phyloP scores from a whole-genome alignment of 2,329 filamentous ascomycete genomes.

The Trichophyton benhamiae region DNA sequence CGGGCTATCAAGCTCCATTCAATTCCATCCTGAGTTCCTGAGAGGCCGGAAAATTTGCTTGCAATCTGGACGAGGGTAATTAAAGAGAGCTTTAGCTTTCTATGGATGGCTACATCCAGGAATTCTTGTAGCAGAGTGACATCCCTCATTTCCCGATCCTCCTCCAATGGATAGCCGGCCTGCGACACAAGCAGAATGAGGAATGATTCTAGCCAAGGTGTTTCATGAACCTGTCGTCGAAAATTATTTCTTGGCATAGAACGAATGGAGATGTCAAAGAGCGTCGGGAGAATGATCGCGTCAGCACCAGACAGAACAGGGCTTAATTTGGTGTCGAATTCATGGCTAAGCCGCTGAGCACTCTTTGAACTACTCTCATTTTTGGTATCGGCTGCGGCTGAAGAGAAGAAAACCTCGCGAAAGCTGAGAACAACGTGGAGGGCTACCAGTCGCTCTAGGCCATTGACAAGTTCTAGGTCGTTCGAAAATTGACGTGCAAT shows the following conservation, averaged over 20 bases:
- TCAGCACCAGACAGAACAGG: conserved; percentile 7
- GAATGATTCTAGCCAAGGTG: conserved; percentile 39
- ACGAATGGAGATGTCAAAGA: conserved; percentile 37
- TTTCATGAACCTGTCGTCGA: conserved; percentile 34
- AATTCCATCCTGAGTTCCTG: conserved; percentile 20
- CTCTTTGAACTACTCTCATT: conserved; percentile 24
- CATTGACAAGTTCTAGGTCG: conserved; percentile 7
- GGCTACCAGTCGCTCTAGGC: conserved; percentile 27
- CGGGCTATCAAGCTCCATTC: conserved; percentile 33
- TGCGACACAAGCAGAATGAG: conserved; percentile 33
- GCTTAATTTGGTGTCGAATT: conserved; percentile 26
- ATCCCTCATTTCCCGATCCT: conserved; percentile 15
- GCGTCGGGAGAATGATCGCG: conserved; percentile 26
- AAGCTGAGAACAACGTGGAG: conserved; percentile 32
- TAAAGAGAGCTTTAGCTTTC: conserved; percentile 30
- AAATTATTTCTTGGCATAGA: conserved; percentile 35
- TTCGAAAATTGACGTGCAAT: conserved; percentile 15
- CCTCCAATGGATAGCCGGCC: conserved; percentile 24
- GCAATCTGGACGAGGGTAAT: conserved; percentile 31
- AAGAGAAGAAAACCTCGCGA: conserved; percentile 26
- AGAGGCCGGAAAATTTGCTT: conserved; percentile 28
- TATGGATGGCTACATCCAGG: conserved; percentile 27
- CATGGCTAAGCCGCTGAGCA: conserved; percentile 26
- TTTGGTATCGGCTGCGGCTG: conserved; percentile 24
- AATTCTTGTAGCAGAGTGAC: conserved; percentile 26